Percentiles rank a stretch among this genome's conserved stretches.
Evolutionary conservation across 352 stramenopile species (phyloP).

Genomic region (Globisporangium emineosum): DNA sequence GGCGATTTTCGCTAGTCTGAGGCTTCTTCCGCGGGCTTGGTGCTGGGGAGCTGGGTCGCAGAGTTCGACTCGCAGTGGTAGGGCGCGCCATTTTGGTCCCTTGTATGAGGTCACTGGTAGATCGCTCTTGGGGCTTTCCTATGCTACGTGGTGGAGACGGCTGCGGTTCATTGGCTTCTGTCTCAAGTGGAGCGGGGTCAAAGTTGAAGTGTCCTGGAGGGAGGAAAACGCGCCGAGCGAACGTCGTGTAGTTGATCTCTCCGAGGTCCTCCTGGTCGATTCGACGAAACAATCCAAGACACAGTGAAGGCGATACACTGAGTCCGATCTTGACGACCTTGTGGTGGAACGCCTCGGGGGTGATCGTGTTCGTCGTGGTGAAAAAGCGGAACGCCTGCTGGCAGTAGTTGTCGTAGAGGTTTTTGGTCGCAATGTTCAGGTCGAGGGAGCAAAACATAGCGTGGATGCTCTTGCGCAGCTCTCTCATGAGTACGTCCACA

Average conservation of each 20-base stretch:
- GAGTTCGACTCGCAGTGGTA: background rate
- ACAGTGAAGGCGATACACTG: constrained; percentile 37
- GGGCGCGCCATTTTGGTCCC: background rate
- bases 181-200: background rate
- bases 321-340: constrained; percentile 60
- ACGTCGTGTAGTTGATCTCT: constrained; percentile 62
- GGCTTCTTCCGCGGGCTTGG: constrained; percentile 5
- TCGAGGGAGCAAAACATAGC: constrained; percentile 43
- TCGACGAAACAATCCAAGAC: constrained; percentile 51
- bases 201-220: constrained; percentile 36
- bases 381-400: constrained; percentile 75
- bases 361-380: constrained; percentile 75
- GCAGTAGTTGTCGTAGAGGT: constrained; percentile 53
- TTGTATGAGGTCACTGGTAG: background rate
- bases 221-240: constrained; percentile 55
- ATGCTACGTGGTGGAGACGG: background rate
- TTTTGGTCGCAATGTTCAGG: constrained; percentile 30
- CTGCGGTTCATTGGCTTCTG: background rate
- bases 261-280: constrained; percentile 67
- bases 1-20: background rate
- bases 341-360: constrained; percentile 58
- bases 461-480: constrained; percentile 49
- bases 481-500: constrained; percentile 47
- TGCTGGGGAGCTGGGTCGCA: background rate
- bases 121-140: background rate